Percentiles rank a stretch among this genome's conserved stretches.
Conservation (phyloP, 2,329 filamentous ascomycete species). For the Neoarthrinium moseri region DNA sequence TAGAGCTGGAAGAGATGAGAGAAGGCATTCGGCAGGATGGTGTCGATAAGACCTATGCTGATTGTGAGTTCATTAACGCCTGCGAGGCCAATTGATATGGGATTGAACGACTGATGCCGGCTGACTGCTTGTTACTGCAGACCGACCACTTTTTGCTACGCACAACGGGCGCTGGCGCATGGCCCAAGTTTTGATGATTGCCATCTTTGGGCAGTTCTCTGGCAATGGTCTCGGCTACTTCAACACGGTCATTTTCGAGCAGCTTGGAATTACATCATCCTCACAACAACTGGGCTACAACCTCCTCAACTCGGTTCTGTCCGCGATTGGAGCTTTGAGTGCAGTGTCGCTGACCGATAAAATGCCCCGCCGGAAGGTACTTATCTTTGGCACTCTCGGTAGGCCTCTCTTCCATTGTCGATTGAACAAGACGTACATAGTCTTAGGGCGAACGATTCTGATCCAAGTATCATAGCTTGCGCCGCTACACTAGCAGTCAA, state of each 20-base stretch:
- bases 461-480: constrained; percentile 33
- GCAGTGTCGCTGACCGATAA: constrained; percentile 42
- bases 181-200: constrained; percentile 48
- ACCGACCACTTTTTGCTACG: constrained; percentile 41
- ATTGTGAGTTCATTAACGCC: constrained; percentile 33
- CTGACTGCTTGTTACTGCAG: no score
- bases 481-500: constrained; percentile 42
- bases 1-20: constrained; percentile 41
- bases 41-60: constrained; percentile 46
- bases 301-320: constrained; percentile 44
- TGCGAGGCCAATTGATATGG: not conserved
- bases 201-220: constrained; percentile 50
- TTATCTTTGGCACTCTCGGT: constrained; percentile 42
- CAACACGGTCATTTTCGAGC: constrained; percentile 45
- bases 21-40: constrained; percentile 42
- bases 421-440: not conserved
- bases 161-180: constrained; percentile 48
- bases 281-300: constrained; percentile 43
- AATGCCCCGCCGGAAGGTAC: constrained; percentile 45
- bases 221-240: constrained; percentile 51
- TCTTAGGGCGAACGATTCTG: no score
- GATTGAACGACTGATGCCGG: no score
- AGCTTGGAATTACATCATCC: constrained; percentile 34
- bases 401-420: constrained; percentile 11
- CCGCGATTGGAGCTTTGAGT: constrained; percentile 41